Evolutionary conservation across 805 yeast species (phyloP).

Genomic region (Wickerhamia fluorescens): DNA sequence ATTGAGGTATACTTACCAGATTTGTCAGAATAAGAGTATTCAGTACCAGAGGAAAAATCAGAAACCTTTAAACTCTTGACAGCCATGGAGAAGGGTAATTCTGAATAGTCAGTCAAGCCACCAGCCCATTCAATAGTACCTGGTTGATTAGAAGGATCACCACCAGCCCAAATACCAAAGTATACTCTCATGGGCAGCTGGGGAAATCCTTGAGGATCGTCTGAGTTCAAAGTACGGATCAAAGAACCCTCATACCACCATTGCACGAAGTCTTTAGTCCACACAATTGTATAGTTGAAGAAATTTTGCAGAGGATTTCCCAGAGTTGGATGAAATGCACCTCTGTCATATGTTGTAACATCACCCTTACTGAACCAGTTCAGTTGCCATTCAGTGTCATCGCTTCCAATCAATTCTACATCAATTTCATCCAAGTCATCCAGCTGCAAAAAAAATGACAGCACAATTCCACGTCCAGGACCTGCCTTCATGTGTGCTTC

Average conservation of each 20-base stretch:
- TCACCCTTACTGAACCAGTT: constrained; percentile 79
- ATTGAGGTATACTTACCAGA: constrained; percentile 59
- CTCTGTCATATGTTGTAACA: constrained; percentile 72
- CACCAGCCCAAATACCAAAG: constrained; percentile 79
- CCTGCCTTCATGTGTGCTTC: constrained; percentile 71
- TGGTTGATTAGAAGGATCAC: constrained; percentile 54
- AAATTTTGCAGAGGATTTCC: constrained; percentile 47
- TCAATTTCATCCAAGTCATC: constrained; percentile 91
- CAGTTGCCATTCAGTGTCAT: constrained; percentile 64
- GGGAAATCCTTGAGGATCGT: constrained; percentile 66
- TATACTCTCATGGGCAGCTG: constrained; percentile 79
- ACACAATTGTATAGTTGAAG: constrained; percentile 80
- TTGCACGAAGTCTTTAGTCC: constrained; percentile 59
- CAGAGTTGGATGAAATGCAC: constrained; percentile 55
- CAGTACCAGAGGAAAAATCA: constrained; percentile 60
- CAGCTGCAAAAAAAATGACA: constrained; percentile 71
- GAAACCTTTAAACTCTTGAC: constrained; percentile 54
- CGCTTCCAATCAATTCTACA: constrained; percentile 82
- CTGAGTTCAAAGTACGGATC: constrained; percentile 55
- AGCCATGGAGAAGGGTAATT: constrained; percentile 64
- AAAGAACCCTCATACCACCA: constrained; percentile 71
- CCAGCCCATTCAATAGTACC: constrained; percentile 86
- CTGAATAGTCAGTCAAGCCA: constrained; percentile 56
- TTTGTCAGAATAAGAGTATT: constrained; percentile 41
- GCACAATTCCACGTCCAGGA: constrained; percentile 69